Percentiles rank a stretch among this genome's conserved stretches.
These are phyloP conservation scores for Bremia lactucae DNA, from an alignment of 352 stramenopile genomes.

Conservation along the genomic window DNA sequence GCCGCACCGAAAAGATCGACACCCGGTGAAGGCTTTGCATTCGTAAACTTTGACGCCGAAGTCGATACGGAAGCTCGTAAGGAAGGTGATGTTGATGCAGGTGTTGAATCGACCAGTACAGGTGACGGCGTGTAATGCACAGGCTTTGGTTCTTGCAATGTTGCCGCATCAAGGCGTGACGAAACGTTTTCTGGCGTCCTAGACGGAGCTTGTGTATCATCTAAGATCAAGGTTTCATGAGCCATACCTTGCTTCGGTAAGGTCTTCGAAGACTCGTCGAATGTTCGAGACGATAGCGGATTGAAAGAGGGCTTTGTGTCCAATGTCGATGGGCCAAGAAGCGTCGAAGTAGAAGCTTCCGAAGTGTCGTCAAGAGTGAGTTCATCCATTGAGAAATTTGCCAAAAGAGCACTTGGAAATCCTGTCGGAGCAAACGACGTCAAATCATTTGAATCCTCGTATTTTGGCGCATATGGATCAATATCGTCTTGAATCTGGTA, in stretches of 20 bases:
- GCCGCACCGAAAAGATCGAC: constrained; percentile 30
- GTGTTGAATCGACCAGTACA: background rate
- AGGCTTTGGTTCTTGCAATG: background rate
- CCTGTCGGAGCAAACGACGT: constrained; percentile 10
- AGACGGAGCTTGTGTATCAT: background rate
- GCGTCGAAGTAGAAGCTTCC: constrained; percentile 12
- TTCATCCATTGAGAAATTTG: constrained; percentile 42
- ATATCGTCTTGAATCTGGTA: constrained; percentile 27
- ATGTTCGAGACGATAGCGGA: constrained; percentile 2
- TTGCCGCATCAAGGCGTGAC: background rate
- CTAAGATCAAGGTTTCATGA: too few relatives aligned
- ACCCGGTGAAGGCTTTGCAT: background rate
- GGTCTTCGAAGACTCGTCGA: constrained; percentile 7
- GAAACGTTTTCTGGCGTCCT: background rate
- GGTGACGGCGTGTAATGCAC: background rate
- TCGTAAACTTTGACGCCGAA: constrained; percentile 1
- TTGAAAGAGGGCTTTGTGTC: constrained; percentile 5
- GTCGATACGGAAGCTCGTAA: constrained; percentile 14
- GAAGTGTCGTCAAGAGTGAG: constrained; percentile 20
- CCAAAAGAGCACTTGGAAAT: constrained; percentile 26
- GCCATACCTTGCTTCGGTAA: constrained; percentile 2
- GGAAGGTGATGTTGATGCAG: constrained; percentile 8
- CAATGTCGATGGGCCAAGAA: constrained; percentile 16
- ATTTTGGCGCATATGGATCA: constrained; percentile 18
- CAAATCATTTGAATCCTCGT: constrained; percentile 5